Base-by-base conservation (phyloP, 352 stramenopile genomes). In the Phytophthora kernoviae region DNA sequence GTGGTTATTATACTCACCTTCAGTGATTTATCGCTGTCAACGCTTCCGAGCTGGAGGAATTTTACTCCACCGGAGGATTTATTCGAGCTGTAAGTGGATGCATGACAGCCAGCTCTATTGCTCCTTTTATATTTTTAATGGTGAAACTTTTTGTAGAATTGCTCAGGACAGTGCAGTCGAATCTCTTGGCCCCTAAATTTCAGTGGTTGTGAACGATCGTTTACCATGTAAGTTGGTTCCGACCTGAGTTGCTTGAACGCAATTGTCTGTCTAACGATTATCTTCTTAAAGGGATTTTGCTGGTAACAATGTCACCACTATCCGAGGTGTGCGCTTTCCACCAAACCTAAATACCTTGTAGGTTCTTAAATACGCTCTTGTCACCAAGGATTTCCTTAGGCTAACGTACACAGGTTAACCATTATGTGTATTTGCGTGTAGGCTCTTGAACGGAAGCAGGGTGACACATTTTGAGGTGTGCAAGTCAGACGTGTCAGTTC, bases 391-490 rank as follows among this genome's bases (percentile, higher is more conserved):
- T 30, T 30, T 30, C 24, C 24, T 6, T n/a, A n/a, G n/a, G n/a
- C n/a, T n/a, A n/a, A n/a, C n/a, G n/a, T n/a, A n/a, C n/a, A n/a
- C n/a, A n/a, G n/a, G n/a, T n/a, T 22, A 8, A 2, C 5, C 26
- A 17, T 43, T 22, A 7, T 33, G 6, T 15, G 18, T 58, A n/a
- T 20, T 5, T 12, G 14, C 44, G n/a, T 22, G 5, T 32, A 77
- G 68, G 4, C 46, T 71, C 5, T 37, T 77, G 11, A 73, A 70
- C 34, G 65, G 60, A 14, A 73, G 64, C 36, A 68, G 12, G n/a
- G 42, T 77, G 20, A 64, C 59, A 0, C 33, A 68, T 3, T 68
- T 77, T 33, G 68, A 74, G 36, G 59, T 77, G 24, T 64, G 68
- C 36, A 62, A 68, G 42, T 54, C 64, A 8, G 64, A 77, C 22